Conservation (phyloP, 257 asterid genomes). For the Thymus mandschuricus region DNA sequence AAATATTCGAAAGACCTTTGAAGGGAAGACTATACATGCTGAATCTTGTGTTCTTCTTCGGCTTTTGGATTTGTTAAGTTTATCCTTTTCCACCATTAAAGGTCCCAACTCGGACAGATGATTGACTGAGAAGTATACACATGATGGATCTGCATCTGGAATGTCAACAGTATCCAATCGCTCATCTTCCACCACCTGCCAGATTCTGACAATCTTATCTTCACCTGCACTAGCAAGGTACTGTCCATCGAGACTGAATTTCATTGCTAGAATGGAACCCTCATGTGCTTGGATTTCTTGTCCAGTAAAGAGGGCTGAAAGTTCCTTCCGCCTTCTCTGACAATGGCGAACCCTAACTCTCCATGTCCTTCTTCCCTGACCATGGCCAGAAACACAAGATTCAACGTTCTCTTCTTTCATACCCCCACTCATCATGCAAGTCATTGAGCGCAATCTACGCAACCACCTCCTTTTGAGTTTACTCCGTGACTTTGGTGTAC, state of each 20-base stretch:
- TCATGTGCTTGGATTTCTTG: conserved; percentile 87
- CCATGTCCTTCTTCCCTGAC: conserved; percentile 42
- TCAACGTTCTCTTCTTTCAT: conserved; percentile 37
- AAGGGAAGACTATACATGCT: conserved; percentile 84
- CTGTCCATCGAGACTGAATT: conserved; percentile 90
- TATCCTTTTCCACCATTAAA: conserved; percentile 58
- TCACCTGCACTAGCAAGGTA: conserved; percentile 95
- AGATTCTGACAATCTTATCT: conserved; percentile 76
- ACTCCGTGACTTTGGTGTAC: conserved; percentile 27
- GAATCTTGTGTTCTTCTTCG: conserved; percentile 66
- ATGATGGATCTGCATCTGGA: conserved; percentile 82
- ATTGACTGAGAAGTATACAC: conserved; percentile 75
- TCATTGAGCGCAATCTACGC: conserved; percentile 61
- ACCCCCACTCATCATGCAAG: conserved; percentile 47
- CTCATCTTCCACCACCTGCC: conserved; percentile 94
- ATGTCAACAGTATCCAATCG: conserved; percentile 62
- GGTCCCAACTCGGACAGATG: conserved; percentile 69
- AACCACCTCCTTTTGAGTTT: conserved; percentile 51
- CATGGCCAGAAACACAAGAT: conserved; percentile 22
- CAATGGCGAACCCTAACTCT: conserved; percentile 69
- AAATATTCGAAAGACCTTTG: conserved; percentile 72
- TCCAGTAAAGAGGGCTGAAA: conserved; percentile 84
- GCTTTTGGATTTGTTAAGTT: conserved; percentile 42
- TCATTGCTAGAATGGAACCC: conserved; percentile 82
- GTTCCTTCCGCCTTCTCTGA: conserved; percentile 65